Evolutionary conservation across 1,284 basidiomycete genomes (phyloP).

Genomic region (Fomitopsis palustris): DNA sequence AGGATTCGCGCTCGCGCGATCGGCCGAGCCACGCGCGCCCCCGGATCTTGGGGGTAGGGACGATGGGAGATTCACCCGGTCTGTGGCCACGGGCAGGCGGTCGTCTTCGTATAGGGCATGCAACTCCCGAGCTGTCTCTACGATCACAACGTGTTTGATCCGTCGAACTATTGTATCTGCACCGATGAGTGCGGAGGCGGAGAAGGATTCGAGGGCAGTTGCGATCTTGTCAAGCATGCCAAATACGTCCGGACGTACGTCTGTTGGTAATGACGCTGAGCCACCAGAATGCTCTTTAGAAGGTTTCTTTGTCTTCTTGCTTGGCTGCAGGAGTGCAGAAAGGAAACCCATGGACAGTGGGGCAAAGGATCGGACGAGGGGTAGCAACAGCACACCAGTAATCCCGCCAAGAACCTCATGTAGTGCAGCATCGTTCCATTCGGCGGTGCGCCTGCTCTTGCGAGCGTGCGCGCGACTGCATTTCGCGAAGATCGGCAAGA

Average conservation of each 20-base stretch:
- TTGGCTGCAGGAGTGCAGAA: conserved; percentile 9
- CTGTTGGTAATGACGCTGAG: conserved; percentile 3
- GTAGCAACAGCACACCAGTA: conserved; percentile 20
- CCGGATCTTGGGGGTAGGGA: not conserved
- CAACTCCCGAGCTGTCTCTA: conserved; percentile 24
- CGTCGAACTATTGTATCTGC: conserved; percentile 2
- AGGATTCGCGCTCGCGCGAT: conserved; percentile 25
- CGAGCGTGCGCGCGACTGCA: conserved; percentile 3
- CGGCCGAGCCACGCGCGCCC: conserved; percentile 4
- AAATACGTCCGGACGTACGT: conserved; percentile 21
- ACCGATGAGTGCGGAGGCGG: conserved; percentile 3
- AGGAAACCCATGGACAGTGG: conserved; percentile 17
- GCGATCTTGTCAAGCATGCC: conserved; percentile 14
- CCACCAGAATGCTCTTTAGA: not conserved
- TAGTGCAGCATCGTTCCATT: not conserved
- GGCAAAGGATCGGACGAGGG: conserved; percentile 20
- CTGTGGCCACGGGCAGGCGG: not conserved
- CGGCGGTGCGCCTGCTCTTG: not conserved
- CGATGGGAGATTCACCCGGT: not conserved
- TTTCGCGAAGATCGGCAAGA: conserved; percentile 12
- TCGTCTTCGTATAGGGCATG: conserved; percentile 14
- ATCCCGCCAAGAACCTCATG: conserved; percentile 21
- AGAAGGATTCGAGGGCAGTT: conserved; percentile 8
- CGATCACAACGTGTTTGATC: conserved; percentile 19
- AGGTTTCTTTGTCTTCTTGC: not conserved